Percentiles rank a stretch among this genome's conserved stretches.
Conservation (phyloP, 1,139 yeast species). For the Debaryomyces udenii region DNA sequence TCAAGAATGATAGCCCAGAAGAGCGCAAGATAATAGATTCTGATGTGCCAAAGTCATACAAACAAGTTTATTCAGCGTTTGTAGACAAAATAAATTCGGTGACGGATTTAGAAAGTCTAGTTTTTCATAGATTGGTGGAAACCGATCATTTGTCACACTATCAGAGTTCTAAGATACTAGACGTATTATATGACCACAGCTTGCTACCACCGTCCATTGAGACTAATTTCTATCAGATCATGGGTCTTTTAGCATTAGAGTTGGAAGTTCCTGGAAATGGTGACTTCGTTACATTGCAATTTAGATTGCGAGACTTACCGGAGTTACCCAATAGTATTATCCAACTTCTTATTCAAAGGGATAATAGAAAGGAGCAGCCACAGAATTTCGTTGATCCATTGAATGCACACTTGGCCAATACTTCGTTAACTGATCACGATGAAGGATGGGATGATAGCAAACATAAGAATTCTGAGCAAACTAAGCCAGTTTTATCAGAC, state of each 20-base stretch:
- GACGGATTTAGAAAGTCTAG: constrained; percentile 33
- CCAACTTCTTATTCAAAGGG: constrained; percentile 18
- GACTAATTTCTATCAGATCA: constrained; percentile 35
- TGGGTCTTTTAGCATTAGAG: constrained; percentile 47
- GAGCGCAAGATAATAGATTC: not conserved
- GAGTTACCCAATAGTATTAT: constrained; percentile 32
- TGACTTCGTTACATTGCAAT: constrained; percentile 47
- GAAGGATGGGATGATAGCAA: constrained; percentile 10
- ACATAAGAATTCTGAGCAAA: constrained; percentile 1
- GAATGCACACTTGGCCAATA: constrained; percentile 20
- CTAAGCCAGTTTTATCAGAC: constrained; percentile 17
- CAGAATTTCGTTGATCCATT: constrained; percentile 23
- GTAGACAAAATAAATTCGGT: constrained; percentile 27
- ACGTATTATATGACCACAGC: constrained; percentile 41
- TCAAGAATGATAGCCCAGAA: not conserved
- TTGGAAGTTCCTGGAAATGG: constrained; percentile 45
- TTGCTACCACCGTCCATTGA: constrained; percentile 35
- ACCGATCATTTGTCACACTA: constrained; percentile 31
- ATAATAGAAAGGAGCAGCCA: constrained; percentile 13
- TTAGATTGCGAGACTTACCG: constrained; percentile 39
- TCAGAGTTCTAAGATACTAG: constrained; percentile 39
- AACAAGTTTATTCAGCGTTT: constrained; percentile 22
- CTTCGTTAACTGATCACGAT: constrained; percentile 12
- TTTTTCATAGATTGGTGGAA: constrained; percentile 33
- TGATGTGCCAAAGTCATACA: constrained; percentile 21